phyloP scores from a whole-genome alignment of 352 stramenopile genomes.

The Phytophthora vignae region DNA sequence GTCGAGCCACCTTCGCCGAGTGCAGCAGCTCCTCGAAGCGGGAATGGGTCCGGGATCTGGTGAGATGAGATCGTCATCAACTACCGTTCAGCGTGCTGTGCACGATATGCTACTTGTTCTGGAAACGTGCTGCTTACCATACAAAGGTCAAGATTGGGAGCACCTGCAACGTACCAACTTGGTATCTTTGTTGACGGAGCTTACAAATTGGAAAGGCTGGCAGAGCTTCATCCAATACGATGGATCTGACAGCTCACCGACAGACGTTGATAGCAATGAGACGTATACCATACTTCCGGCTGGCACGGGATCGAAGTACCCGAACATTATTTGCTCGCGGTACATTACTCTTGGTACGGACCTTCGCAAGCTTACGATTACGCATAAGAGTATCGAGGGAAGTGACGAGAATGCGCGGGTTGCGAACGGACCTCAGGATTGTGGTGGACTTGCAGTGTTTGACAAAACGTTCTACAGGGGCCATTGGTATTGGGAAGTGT shows the following conservation, averaged over 20 bases:
- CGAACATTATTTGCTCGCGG: constrained; percentile 77
- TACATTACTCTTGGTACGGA: constrained; percentile 74
- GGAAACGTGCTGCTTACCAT: constrained; percentile 85
- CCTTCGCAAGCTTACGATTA: constrained; percentile 67
- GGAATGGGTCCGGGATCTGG: constrained; percentile 2
- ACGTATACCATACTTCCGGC: constrained; percentile 66
- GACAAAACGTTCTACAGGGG: constrained; percentile 66
- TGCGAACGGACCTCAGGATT: neutral
- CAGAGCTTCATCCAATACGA: constrained; percentile 72
- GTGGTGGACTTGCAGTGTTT: constrained; percentile 72
- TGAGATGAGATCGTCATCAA: constrained; percentile 27
- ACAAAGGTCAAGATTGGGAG: constrained; percentile 66
- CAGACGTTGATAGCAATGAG: constrained; percentile 43
- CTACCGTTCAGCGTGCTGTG: constrained; percentile 58
- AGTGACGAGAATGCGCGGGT: constrained; percentile 10
- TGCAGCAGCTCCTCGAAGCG: constrained; percentile 46
- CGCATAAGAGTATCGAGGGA: constrained; percentile 41
- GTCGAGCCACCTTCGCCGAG: constrained; percentile 43
- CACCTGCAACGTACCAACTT: constrained; percentile 68
- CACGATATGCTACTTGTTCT: constrained; percentile 80
- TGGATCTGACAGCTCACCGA: constrained; percentile 41
- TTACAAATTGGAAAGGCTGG: constrained; percentile 82
- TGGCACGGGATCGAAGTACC: constrained; percentile 55
- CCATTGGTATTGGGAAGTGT: constrained; percentile 87
- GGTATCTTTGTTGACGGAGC: constrained; percentile 67